Base-by-base conservation (phyloP, 2,329 filamentous ascomycete genomes). In the Scytalidium sp. region DNA sequence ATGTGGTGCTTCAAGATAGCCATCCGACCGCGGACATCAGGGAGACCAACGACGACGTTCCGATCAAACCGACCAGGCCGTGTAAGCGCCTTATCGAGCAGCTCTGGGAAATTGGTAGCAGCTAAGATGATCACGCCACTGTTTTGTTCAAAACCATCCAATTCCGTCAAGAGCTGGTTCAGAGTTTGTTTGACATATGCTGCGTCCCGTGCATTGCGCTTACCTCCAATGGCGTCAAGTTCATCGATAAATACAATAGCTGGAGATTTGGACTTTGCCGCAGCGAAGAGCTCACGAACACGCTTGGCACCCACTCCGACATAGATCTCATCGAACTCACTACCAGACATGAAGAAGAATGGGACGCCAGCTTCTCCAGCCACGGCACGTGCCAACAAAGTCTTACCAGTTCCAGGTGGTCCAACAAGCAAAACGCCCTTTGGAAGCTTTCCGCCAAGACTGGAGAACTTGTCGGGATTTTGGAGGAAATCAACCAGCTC, bases 271-370 rank as follows among this genome's bases (percentile, higher is more conserved):
- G 78, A 70, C 59, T 91, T 89, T 56, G 93, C 93, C 49, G 88
- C 84, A 42, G 78, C 73, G 68, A 96, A 96, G n/a, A 96, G 80
- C 55, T 97, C 94, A 51, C 94, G 90, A 44, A 99, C 93, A 64
- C 94, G 88, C 77, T 99, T 96, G 42, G 91, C 91, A 65, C 92
- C 91, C 47, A 99, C 94, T 65, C 94, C 94, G 29, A 99, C 95
- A 64, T 97, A 99, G 46, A 99, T 87, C 70, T 99, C 94, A 64
- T 99, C 94, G 65, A 99, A 99, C 68, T 99, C 94, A 51, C 90
- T 96, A 45, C 94, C 94, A 64, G 94, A 99, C 93, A 99, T 97
- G 79, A 97, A 99, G 79, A 97, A 99, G 79, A 99, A 99, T 1
- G 94, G 94, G 17, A 99, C 94, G 49, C 93, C 94, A 47, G 94